These are phyloP conservation scores for Penicillium brasilianum DNA, from an alignment of 2,329 filamentous ascomycete genomes.

Conservation along the genomic window DNA sequence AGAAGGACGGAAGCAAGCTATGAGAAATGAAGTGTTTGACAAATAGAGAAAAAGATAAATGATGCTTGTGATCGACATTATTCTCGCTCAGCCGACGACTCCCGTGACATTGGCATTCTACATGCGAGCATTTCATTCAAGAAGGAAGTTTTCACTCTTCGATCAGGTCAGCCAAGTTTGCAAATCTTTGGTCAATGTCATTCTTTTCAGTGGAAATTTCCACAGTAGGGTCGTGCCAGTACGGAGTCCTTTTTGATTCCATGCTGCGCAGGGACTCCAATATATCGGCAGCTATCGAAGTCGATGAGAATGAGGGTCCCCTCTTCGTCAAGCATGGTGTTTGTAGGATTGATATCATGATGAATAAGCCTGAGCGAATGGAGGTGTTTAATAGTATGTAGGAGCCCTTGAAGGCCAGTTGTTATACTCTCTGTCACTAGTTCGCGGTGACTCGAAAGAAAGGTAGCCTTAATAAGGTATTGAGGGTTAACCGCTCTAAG, in stretches of 20 bases:
- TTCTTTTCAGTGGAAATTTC: conserved; percentile 25
- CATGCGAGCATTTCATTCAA: neutral
- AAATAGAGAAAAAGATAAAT: too few relatives aligned
- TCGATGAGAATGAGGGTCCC: conserved; percentile 34
- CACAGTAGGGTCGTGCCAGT: conserved; percentile 27
- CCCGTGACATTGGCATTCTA: neutral
- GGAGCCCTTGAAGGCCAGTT: conserved; percentile 26
- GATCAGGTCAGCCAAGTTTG: conserved; percentile 1
- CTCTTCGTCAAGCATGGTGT: conserved; percentile 38
- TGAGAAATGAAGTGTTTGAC: too few relatives aligned
- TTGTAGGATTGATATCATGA: conserved; percentile 40
- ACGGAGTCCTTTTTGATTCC: conserved; percentile 25
- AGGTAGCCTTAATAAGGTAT: conserved; percentile 24
- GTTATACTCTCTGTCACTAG: conserved; percentile 22
- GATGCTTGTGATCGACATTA: conserved; percentile 3
- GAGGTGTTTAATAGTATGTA: conserved; percentile 35
- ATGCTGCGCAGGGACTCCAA: conserved; percentile 25
- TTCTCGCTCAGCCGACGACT: conserved; percentile 6
- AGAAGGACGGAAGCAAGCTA: too few relatives aligned
- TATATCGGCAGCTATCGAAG: conserved; percentile 37
- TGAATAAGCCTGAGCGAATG: conserved; percentile 36
- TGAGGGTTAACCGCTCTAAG: conserved; percentile 30
- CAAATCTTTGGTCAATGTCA: conserved; percentile 19
- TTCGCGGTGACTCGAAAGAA: conserved; percentile 26
- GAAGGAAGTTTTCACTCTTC: neutral